Evolutionary conservation across 2,329 filamentous ascomycete genomes (phyloP), one percentile per base, ranked within the genome.

Genomic region (Trichoderma sp.): DNA sequence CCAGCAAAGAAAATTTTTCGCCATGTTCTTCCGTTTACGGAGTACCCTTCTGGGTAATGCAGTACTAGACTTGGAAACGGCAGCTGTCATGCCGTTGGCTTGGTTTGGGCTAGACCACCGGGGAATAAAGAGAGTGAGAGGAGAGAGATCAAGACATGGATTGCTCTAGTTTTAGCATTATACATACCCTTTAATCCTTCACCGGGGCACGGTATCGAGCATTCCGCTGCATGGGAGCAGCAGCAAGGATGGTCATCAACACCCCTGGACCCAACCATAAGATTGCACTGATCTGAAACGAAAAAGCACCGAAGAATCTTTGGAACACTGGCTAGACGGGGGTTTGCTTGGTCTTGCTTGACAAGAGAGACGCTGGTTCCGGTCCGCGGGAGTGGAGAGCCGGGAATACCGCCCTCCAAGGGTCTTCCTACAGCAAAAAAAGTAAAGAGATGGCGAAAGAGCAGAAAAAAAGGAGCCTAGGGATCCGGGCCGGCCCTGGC

Each of bases 211-310:
- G 57, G 36, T 57, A 17, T 30, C 20, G 39, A 71, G 43, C 20
- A 30, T 50, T 65, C 68, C 68, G 61, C 28, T 50, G 23, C 68
- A 70, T 58, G 68, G 59, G 59, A 64, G 47, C 23, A 58, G 26
- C 50, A 39, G 36, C 61, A 55, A 66, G 47, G 64, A 57, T 57
- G 17, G 63, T 57, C 59, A 59, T 23, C 20, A 47, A 53, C n/a
- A 17, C 26, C 57, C 67, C 58, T 69, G 58, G 30, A 20, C 28
- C 6, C 5, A n/a, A 32, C 68, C 39, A 39, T 66, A 59, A 61
- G 53, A 71, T 71, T 66, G 28, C 34, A 26, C 34, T 36, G 26
- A 65, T 71, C 68, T 71, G 68, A 71, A 71, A 71, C 68, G 43
- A 53, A 30, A 68, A 59, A 34, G 65, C 65, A 68, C 57, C 57